Conservation (phyloP, 176 grass and related monocot species). For the Eleusine indica region DNA sequence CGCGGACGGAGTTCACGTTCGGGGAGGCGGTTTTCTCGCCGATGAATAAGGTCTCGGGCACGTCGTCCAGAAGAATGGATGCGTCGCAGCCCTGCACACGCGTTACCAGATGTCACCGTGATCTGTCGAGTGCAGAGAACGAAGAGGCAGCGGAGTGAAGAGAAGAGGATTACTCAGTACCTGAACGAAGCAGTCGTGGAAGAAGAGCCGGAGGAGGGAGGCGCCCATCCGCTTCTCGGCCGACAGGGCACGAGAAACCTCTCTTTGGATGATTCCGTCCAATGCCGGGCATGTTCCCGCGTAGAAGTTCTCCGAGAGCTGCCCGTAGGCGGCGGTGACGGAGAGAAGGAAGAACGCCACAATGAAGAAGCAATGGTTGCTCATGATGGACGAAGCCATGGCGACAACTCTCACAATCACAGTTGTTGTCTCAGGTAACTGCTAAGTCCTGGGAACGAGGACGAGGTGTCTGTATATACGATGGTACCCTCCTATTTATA, state of each 20-base stretch:
- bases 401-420: background rate
- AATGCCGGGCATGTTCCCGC: conserved; percentile 26
- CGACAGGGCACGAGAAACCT: background rate
- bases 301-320: conserved; percentile 41
- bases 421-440: background rate
- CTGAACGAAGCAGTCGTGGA: conserved; percentile 62
- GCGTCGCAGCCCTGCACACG: conserved; percentile 64
- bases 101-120: too few species aligned
- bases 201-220: conserved; percentile 54
- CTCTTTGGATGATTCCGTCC: background rate
- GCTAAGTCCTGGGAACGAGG: background rate
- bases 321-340: conserved; percentile 7
- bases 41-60: background rate
- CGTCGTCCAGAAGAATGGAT: conserved; percentile 42
- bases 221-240: conserved; percentile 34
- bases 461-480: background rate
- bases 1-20: background rate
- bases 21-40: background rate
- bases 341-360: conserved; percentile 28
- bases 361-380: background rate
- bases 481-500: background rate
- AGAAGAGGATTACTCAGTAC: background rate
- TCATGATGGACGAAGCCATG: conserved; percentile 28
- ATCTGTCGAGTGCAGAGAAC: too few species aligned
- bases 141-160: too few species aligned